Conservation (phyloP, 2,329 filamentous ascomycete species). For the Aureobasidium subglaciale region DNA sequence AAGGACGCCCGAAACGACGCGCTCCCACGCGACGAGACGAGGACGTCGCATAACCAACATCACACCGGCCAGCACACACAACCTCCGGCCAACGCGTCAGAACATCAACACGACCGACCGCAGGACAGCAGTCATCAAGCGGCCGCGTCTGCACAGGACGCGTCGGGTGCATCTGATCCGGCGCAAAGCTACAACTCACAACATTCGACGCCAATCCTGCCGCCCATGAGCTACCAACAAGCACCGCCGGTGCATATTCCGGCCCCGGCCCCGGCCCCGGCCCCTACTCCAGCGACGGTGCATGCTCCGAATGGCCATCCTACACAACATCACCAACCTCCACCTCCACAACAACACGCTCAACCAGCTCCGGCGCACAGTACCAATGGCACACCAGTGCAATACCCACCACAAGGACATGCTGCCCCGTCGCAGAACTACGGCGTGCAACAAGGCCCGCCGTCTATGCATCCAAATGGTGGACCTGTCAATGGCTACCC, state of each 20-base stretch:
- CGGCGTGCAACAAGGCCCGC: not conserved
- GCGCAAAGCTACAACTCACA: slow-evolving; percentile 8
- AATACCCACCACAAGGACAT: slow-evolving; percentile 4
- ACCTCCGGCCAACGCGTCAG: not conserved
- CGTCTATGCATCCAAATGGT: slow-evolving; percentile 16
- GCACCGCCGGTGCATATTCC: not conserved
- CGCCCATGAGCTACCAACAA: slow-evolving; percentile 12
- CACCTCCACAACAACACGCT: slow-evolving; percentile 1
- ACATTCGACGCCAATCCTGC: not conserved
- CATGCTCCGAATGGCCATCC: slow-evolving; percentile 3
- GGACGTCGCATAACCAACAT: not conserved
- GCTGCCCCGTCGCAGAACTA: slow-evolving; percentile 1
- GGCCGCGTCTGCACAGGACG: not conserved
- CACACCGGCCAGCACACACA: not conserved
- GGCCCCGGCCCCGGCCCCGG: not conserved
- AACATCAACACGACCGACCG: not conserved
- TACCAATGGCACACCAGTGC: not conserved
- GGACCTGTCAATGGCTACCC: slow-evolving; percentile 18
- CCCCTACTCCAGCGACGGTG: not conserved
- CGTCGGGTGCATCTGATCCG: slow-evolving; percentile 5
- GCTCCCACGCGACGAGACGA: not conserved
- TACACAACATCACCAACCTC: slow-evolving; percentile 23
- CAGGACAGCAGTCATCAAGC: not conserved
- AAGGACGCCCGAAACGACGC: not conserved
- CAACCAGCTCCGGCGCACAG: not conserved